Evolutionary conservation across 176 grass and related monocot genomes (phyloP), one percentile per base, ranked within the genome.

Genomic region (Stipa capillata): DNA sequence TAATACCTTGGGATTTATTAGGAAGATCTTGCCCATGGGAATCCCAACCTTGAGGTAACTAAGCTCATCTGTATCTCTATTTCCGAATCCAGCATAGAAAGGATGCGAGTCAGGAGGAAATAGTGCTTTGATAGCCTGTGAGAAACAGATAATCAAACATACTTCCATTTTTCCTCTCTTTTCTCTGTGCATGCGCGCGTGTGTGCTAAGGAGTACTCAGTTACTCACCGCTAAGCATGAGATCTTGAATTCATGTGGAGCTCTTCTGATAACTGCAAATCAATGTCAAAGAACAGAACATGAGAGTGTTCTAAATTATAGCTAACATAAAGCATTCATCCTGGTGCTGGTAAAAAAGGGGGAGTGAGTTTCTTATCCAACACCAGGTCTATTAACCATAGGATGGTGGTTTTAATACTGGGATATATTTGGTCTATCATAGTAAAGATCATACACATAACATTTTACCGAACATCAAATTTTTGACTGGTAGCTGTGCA

Each of bases 211-310:
- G 36, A 35, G 16, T 31, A 65, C 28, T 45, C 15, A 65, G 40
- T 69, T 31, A 73, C 80, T 90, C 66, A 94, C 95, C 87, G 90
- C 95, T 71, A 97, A 83, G 73, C 95, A 97, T 47, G 95, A 92
- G 83, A 97, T 97, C 89, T 94, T 97, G 80, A 97, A 97, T 87
- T 97, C 95, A 79, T 97, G 95, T 51, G 95, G 95, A 64, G 95
- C 95, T 87, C 91, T 94, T 88, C 95, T 97, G 81, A 97, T 97
- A 52, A 97, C 95, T 97, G 76, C 73, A 92, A 90, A 36, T 33
- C 52, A 87, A 79, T 43, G 40, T 49, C 49, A 86, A 56, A 79
- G 55, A 73, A 64, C 39, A 35, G n/a, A 65, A 67, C 58, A 84
- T 83, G 2, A 89, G 66, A 79, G 48, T 71, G 8, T 80, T 81